phyloP scores from a whole-genome alignment of 31 red algal species.

The Odonthalia washingtoniensis region DNA sequence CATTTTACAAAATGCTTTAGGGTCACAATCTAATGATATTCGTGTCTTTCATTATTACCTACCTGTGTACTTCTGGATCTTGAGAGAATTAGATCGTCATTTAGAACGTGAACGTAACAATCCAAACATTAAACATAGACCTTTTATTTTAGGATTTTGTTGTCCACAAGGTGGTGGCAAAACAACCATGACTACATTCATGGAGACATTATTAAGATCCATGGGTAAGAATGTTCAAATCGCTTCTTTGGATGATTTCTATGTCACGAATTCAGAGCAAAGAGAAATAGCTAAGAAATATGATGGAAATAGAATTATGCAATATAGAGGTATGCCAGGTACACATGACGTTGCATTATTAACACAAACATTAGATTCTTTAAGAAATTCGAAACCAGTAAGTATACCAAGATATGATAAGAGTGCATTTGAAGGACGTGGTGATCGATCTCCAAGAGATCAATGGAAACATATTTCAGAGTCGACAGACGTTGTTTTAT shows the following conservation, averaged over 20 bases:
- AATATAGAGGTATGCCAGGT: slow-evolving; percentile 93
- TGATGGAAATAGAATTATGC: slow-evolving; percentile 73
- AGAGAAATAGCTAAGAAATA: slow-evolving; percentile 56
- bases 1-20: slow-evolving; percentile 60
- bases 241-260: slow-evolving; percentile 95
- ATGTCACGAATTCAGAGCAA: slow-evolving; percentile 88
- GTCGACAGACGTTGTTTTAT: slow-evolving; percentile 72
- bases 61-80: slow-evolving; percentile 90
- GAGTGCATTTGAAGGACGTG: slow-evolving; percentile 82
- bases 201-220: slow-evolving; percentile 59
- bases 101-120: slow-evolving; percentile 2
- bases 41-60: slow-evolving; percentile 87
- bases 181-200: slow-evolving; percentile 87
- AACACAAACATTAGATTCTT: slow-evolving; percentile 51
- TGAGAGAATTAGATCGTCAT: slow-evolving; percentile 54
- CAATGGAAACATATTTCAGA: slow-evolving; percentile 69
- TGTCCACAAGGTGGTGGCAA: slow-evolving; percentile 99
- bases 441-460: slow-evolving; percentile 82
- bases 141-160: slow-evolving; percentile 83
- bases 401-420: slow-evolving; percentile 94
- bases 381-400: slow-evolving; percentile 45
- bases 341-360: slow-evolving; percentile 86
- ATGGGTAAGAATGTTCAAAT: slow-evolving; percentile 55
- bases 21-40: slow-evolving; percentile 62
- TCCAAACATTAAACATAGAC: slow-evolving; percentile 15